phyloP scores from a whole-genome alignment of 2,329 filamentous ascomycete species.

The Xylariaceae sp. region DNA sequence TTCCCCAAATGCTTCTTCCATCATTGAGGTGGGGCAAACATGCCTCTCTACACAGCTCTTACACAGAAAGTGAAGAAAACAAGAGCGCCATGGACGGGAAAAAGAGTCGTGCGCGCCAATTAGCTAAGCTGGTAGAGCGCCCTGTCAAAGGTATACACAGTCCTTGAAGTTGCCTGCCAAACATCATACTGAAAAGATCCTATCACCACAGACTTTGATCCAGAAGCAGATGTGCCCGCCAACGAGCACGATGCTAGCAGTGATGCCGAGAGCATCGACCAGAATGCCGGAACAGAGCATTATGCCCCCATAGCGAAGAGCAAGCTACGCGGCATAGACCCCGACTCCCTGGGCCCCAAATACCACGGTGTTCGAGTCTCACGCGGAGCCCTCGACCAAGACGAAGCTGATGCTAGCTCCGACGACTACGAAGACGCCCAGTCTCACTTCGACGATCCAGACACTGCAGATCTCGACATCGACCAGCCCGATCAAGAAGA shows the following conservation, averaged over 20 bases:
- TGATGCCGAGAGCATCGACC: conserved; percentile 48
- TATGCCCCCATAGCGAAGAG: conserved; percentile 68
- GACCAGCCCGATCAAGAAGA: conserved; percentile 49
- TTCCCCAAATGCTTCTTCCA: conserved; percentile 29
- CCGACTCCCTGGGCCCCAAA: conserved; percentile 66
- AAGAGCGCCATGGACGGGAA: conserved; percentile 46
- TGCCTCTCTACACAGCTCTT: not conserved
- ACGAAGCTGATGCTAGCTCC: conserved; percentile 31
- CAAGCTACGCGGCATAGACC: conserved; percentile 72
- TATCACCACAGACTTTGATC: conserved; percentile 65
- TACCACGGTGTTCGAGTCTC: conserved; percentile 77
- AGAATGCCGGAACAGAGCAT: conserved; percentile 72
- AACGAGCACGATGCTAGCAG: conserved; percentile 52
- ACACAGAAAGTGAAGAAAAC: conserved; percentile 5
- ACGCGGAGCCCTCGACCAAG: conserved; percentile 51
- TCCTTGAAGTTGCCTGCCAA: too few species aligned
- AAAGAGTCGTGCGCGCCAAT: conserved; percentile 54
- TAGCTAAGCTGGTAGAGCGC: conserved; percentile 60
- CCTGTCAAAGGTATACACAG: conserved; percentile 57
- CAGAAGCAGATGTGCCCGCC: conserved; percentile 59
- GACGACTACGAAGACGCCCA: conserved; percentile 29
- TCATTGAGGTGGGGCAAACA: not conserved
- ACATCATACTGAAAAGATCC: too few species aligned
- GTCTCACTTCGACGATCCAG: conserved; percentile 50
- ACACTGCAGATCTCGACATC: conserved; percentile 49